These are phyloP conservation scores for Pichia sp. DNA, from an alignment of 1,139 yeast genomes.

Conservation along the genomic window DNA sequence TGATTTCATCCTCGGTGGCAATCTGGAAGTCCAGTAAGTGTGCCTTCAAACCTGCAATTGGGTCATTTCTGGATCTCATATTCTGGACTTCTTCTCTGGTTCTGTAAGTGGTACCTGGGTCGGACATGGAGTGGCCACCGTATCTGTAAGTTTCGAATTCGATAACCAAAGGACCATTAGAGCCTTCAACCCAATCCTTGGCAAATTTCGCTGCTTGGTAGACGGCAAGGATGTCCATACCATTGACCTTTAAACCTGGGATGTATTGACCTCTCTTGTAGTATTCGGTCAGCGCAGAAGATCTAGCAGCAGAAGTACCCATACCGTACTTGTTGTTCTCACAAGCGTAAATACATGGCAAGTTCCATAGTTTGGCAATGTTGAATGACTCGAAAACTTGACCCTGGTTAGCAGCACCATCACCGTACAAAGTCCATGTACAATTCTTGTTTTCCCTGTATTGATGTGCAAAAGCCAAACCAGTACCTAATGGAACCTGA, in stretches of 20 bases:
- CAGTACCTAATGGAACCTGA: conserved; percentile 97
- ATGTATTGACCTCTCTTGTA: conserved; percentile 99
- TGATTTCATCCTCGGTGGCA: conserved; percentile 92
- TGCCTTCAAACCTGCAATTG: conserved; percentile 93
- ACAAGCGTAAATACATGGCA: conserved; percentile 92
- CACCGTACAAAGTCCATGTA: conserved; percentile 90
- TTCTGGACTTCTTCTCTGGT: conserved; percentile 99
- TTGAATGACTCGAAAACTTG: conserved; percentile 96
- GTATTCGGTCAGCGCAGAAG: conserved; percentile 94
- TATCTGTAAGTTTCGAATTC: conserved; percentile 98
- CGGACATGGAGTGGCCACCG: conserved; percentile 99
- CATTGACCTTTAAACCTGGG: conserved; percentile 97
- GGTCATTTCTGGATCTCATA: conserved; percentile 98
- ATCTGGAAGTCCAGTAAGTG: conserved; percentile 75
- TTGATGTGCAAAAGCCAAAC: conserved; percentile 95
- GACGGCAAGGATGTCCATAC: conserved; percentile 95
- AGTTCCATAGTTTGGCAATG: conserved; percentile 98
- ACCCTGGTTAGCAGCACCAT: conserved; percentile 99
- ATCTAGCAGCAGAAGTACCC: conserved; percentile 98
- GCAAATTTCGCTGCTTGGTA: conserved; percentile 97
- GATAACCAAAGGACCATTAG: conserved; percentile 92
- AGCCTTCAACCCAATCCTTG: conserved; percentile 89
- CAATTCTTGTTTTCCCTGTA: conserved; percentile 79
- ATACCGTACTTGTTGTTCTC: conserved; percentile 99
- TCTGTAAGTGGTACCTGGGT: conserved; percentile 99